A percentile compares a stretch with the other conserved stretches of the same genome.
These are phyloP conservation scores for Drechslerella stenobrocha DNA, from an alignment of 2,329 filamentous ascomycete genomes.

Conservation along the genomic window DNA sequence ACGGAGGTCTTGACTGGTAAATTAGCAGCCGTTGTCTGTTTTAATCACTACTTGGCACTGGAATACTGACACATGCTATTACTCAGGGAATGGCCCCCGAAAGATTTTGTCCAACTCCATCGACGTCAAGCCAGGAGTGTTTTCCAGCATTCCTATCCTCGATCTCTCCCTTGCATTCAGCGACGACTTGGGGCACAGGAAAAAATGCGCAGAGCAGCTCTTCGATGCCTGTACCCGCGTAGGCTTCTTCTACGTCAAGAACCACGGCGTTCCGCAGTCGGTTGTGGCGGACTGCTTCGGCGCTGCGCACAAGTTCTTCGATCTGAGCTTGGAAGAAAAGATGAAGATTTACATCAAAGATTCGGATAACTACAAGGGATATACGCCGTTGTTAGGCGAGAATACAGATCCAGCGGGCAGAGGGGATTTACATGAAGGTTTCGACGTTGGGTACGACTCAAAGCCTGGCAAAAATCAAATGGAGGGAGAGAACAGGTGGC, in stretches of 20 bases:
- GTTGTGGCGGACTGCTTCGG: conserved; percentile 16
- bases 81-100: conserved; percentile 34
- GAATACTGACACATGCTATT: background rate
- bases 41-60: background rate
- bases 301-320: conserved; percentile 49
- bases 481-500: conserved; percentile 50
- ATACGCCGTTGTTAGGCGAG: conserved; percentile 49
- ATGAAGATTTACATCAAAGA: conserved; percentile 52
- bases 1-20: conserved; percentile 8
- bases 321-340: conserved; percentile 50
- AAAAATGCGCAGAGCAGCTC: conserved; percentile 57
- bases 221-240: conserved; percentile 59
- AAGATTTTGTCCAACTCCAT: conserved; percentile 45
- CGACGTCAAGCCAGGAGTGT: conserved; percentile 31
- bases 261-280: conserved; percentile 50
- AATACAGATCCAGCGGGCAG: conserved; percentile 46
- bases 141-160: conserved; percentile 62
- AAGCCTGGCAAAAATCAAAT: conserved; percentile 43
- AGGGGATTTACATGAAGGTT: conserved; percentile 52
- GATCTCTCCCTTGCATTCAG: conserved; percentile 59
- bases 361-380: conserved; percentile 51
- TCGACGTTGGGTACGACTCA: conserved; percentile 50
- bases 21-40: background rate
- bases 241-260: conserved; percentile 64
- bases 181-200: conserved; percentile 55